Base-by-base conservation (phyloP, 148 eudicot species). In the Spergularia bocconei region DNA sequence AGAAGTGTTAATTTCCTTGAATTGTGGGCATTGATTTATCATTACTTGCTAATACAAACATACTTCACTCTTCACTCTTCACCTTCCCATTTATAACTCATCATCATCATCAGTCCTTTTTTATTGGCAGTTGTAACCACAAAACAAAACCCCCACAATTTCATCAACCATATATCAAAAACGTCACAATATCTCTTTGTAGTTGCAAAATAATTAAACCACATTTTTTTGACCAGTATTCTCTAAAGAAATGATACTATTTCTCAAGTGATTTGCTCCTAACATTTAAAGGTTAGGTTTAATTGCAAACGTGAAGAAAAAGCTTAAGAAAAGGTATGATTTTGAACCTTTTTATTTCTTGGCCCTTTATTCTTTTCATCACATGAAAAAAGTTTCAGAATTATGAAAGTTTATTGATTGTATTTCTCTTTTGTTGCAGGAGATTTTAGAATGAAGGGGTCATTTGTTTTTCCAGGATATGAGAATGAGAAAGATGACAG, bases 11-110 rank as follows among this genome's bases (percentile, higher is more conserved):
- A 15, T 15, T 71, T 66, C 77, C 77, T 72, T 78, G n/a, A 78
- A 56, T 72, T 59, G 44, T 66, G 81, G 81, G 81, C 64, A 47
- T 56, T 78, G 14, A 58, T 64, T 65, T 66, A 29, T 29, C n/a
- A 54, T 33, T 38, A 41, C 11, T 72, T 65, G 48, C 41, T 57
- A 7, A 4, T 59, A 44, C 48, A 44, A 44, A 44, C 21, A 59
- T 13, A 19, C 63, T 51, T 4, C 57, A 73, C 25, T 59, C 63
- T 51, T 4, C 57, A 73, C 25, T 59, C 61, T 73, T 60, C 61
- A 44, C 69, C 47, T 79, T 73, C 36, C 65, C 55, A 67, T 73
- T 50, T 61, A 76, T 47, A 58, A 67, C 52, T 38, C 47, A 56
- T 7, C 6, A 68, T 25, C 29, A 47, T 13, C 3, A 6, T 19